Evolutionary conservation across 139 green algal genomes (phyloP), one percentile per base, ranked within the genome.

Genomic region (Edaphochlamys debaryana): DNA sequence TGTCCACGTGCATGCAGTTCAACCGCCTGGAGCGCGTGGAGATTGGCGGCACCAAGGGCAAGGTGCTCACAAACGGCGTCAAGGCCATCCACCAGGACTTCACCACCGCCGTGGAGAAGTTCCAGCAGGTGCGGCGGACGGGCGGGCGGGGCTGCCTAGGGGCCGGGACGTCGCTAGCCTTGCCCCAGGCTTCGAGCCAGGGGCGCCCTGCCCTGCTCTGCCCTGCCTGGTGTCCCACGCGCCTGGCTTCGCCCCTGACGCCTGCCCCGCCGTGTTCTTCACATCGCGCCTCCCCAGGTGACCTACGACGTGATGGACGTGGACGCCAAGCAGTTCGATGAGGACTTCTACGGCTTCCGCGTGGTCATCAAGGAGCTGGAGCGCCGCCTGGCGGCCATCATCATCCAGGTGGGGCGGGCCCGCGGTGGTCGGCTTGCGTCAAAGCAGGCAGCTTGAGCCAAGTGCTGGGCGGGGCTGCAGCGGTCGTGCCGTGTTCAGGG

Each of bases 21-120:
- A 90, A 90, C 73, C 94, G 94, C 41, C 91, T 98, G 67, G 95
- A 98, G 87, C 87, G 93, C 32, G 88, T 98, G 17, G 96, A 98
- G 88, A 95, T 98, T 81, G 96, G 96, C 58, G 93, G 93, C 74
- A 95, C 91, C 29, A 94, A 94, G 74, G 90, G 94, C 72, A 95
- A 93, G 69, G 88, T 93, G 63, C 87, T 97, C 38, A 97, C 94
- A 19, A 89, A 86, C 36, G 93, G 76, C 34, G 88, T 97, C 48
- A 94, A 95, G 74, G 74, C 91, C 37, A 95, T 98, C 70, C 90
- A 94, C 79, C 62, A 82, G 0, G 95, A 97, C 77, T 98, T 97
- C 85, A 42, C 86, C 48, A 42, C 73, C 13, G 93, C 92, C 4
- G 85, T 94, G 69, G 89, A 94, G 69, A 94, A 94, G 79, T 96